phyloP scores from a whole-genome alignment of 139 green algal species.

The Eudorina sp. region DNA sequence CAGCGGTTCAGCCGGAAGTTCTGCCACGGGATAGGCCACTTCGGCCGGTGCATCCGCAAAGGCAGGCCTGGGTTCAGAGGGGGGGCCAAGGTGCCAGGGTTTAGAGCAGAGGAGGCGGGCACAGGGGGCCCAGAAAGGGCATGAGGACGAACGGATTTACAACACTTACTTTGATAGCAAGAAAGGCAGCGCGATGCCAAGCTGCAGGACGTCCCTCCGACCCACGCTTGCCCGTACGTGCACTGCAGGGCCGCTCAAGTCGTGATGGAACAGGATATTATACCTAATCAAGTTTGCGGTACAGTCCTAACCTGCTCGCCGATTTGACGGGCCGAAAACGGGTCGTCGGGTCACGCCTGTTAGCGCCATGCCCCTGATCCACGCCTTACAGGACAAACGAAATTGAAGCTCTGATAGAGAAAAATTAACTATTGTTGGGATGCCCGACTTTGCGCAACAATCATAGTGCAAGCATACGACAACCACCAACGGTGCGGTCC shows the following conservation, averaged over 20 bases:
- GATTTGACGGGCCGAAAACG: not conserved
- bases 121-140: not conserved
- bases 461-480: not conserved
- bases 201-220: constrained; percentile 1
- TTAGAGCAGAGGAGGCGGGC: not conserved
- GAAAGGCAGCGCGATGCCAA: constrained; percentile 24
- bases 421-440: too few relatives aligned
- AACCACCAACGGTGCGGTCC: not conserved
- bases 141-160: not conserved
- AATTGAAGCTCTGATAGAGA: too few relatives aligned
- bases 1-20: too few relatives aligned
- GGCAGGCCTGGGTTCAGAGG: not conserved
- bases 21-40: not conserved
- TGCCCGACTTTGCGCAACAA: too few relatives aligned
- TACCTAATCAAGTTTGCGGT: too few relatives aligned
- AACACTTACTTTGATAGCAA: not conserved
- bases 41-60: not conserved
- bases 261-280: too few relatives aligned
- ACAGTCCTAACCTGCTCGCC: not conserved
- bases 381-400: too few relatives aligned
- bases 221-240: not conserved
- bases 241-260: too few relatives aligned
- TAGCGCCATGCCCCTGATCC: not conserved
- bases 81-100: not conserved
- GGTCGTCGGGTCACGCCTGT: not conserved